Base-by-base conservation (phyloP, 257 asterid genomes). In the Schizonepeta tenuifolia region DNA sequence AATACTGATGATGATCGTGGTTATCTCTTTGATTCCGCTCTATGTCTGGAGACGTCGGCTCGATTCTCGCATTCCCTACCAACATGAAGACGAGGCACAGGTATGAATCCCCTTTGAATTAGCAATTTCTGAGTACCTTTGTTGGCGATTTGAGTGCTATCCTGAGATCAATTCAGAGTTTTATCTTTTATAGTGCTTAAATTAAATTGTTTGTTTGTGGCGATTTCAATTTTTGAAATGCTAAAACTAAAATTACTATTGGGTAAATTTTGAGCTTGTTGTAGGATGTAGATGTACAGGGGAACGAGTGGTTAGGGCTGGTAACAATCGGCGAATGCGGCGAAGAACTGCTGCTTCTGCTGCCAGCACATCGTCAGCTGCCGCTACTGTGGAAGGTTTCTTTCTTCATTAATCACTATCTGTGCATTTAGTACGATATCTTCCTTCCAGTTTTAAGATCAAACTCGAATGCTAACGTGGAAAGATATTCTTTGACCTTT, bases 11-110 rank as follows among this genome's bases (percentile, higher is more conserved):
- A 87, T 88, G 97, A 44, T 87, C 66, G 82, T 94, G 61, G 73
- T 91, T 68, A 63, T 86, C 14, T 85, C 88, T 33, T 60, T 94
- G 76, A 80, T 94, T 69, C 99, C 97, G 20, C 97, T 91, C 60
- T 94, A 89, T 81, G 40, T 94, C 14, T 94, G 97, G 99, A 94
- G 82, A 67, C 92, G 96, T n/a, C 88, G 84, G 8, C 73, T 77
- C 64, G 92, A 88, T 84, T 87, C 95, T 80, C 80, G 80, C 36
- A 17, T 36, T 50, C 61, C 84, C 24, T 80, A 85, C 70, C 85
- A 81, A 44, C 97, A 81, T 46, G 85, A 78, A 73, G 97, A 89
- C 64, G 90, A 89, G 67, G 67, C 91, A 69, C 99, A 89, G 97
- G 97, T 81, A 41, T 77, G 63, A 51, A 20, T 59, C 50, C 63